Evolutionary conservation across 1,139 yeast genomes (phyloP), one percentile per base, ranked within the genome.

Genomic region (Blastobotrys arbuscula): DNA sequence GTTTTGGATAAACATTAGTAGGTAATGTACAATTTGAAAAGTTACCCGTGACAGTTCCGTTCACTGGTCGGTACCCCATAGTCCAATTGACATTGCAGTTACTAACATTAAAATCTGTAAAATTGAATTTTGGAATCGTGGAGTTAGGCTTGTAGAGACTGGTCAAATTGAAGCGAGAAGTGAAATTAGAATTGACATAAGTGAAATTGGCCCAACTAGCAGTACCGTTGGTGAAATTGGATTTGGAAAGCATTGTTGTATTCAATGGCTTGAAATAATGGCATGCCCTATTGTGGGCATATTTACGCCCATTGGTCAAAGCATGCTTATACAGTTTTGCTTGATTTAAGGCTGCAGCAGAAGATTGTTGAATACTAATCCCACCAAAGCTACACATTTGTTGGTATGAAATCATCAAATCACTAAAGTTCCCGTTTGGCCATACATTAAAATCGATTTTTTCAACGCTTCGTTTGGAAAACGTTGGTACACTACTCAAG

Each of bases 361-460:
- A 9, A 19, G 7, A 8, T 8, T 34, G 7, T 34, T 5, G 20
- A 4, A 34, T 6, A 34, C 21, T 19, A 5, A 37, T 19, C 3
- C 40, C 40, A 20, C 40, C 26, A 20, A 37, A 37, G n/a, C 40
- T 37, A 37, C 40, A 37, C 26, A 37, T 20, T 18, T 37, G 23
- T 24, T 37, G 40, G n/a, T 18, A 19, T 19, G 3, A 6, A 16
- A 34, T 7, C 21, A 19, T 19, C 13, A 34, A 34, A 16, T 16
- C 38, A 34, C 21, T 34, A 34, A 9, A 34, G 20, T 34, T 34
- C 9, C 21, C 38, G 9, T 34, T 34, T 18, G 38, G 38, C 38
- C 38, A 34, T 5, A 5, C 3, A 34, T 19, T 19, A 9, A 18
- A 8, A 34, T 16, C 38, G 20, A 16, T 16, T 34, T 5, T 5